Percentiles rank a stretch among this genome's conserved stretches.
These are phyloP conservation scores for Entelexis sorbosivorans DNA, from an alignment of 1,139 yeast genomes.

Conservation along the genomic window DNA sequence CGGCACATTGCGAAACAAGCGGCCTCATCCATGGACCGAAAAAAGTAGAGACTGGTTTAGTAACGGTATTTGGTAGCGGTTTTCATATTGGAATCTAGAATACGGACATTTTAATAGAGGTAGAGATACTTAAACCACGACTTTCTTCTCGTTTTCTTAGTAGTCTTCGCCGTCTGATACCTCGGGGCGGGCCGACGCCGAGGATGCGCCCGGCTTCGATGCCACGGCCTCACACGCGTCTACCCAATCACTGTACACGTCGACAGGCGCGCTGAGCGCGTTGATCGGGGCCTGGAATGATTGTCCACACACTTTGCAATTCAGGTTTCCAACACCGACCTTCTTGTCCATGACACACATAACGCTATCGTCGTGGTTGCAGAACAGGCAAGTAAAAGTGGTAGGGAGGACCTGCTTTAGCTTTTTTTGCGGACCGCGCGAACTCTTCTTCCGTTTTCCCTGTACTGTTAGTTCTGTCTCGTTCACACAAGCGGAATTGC, in stretches of 20 bases:
- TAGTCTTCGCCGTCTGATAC: constrained; percentile 16
- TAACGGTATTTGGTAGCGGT: constrained; percentile 1
- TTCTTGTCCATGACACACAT: constrained; percentile 81
- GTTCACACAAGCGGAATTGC: not conserved
- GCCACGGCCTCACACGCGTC: constrained; percentile 98
- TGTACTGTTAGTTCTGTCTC: constrained; percentile 3
- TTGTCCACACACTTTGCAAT: constrained; percentile 92
- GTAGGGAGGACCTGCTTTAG: constrained; percentile 73
- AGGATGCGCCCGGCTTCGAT: constrained; percentile 42
- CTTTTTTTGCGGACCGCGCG: constrained; percentile 71
- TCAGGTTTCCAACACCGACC: constrained; percentile 69
- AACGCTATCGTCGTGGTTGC: constrained; percentile 91
- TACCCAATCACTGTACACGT: constrained; percentile 94
- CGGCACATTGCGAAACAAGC: not conserved
- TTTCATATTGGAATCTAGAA: not conserved
- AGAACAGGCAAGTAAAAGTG: constrained; percentile 81
- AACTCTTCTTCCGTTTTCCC: constrained; percentile 91
- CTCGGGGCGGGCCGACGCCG: constrained; percentile 22
- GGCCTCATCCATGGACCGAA: constrained; percentile 10
- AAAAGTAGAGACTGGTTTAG: not conserved
- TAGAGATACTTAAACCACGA: not conserved
- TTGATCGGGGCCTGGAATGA: constrained; percentile 83
- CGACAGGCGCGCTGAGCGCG: constrained; percentile 71
- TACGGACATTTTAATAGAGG: not conserved
- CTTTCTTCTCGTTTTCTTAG: not conserved